phyloP scores from a whole-genome alignment of 2,329 filamentous ascomycete genomes.

The Sodiomyces alkalinus region DNA sequence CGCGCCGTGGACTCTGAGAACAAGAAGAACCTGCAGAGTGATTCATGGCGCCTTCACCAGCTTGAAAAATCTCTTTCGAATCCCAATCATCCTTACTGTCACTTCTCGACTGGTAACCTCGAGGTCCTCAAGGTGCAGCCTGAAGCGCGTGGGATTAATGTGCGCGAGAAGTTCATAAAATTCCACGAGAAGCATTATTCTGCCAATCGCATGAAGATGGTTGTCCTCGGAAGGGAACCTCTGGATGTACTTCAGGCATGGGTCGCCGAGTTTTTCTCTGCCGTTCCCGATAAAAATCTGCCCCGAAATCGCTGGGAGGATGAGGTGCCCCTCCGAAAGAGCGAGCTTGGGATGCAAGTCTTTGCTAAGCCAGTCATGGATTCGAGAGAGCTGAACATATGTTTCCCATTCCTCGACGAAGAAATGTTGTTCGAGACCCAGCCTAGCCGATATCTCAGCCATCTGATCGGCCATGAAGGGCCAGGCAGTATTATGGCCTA shows the following conservation, averaged over 20 bases:
- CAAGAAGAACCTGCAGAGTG: constrained; percentile 91
- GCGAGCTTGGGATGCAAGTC: constrained; percentile 48
- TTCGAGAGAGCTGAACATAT: constrained; percentile 60
- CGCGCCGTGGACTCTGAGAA: constrained; percentile 89
- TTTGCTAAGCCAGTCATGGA: constrained; percentile 92
- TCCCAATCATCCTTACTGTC: constrained; percentile 72
- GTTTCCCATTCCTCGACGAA: constrained; percentile 77
- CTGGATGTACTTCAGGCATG: constrained; percentile 72
- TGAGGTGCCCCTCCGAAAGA: constrained; percentile 31
- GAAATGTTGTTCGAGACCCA: constrained; percentile 65
- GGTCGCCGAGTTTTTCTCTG: constrained; percentile 71
- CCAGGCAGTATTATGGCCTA: constrained; percentile 85
- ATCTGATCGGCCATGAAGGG: constrained; percentile 83
- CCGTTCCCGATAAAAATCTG: constrained; percentile 69
- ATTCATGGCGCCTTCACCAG: constrained; percentile 77
- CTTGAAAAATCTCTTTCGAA: constrained; percentile 81
- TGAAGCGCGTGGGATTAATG: constrained; percentile 64
- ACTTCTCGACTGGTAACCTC: constrained; percentile 84
- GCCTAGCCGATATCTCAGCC: constrained; percentile 73
- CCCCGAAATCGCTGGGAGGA: constrained; percentile 40
- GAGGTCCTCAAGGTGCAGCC: constrained; percentile 74
- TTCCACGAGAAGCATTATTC: constrained; percentile 87
- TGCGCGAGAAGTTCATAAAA: constrained; percentile 81
- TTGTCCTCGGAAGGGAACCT: constrained; percentile 67
- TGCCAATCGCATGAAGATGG: constrained; percentile 85